These are phyloP conservation scores for Tuber aestivum DNA, from an alignment of 495 filamentous ascomycete species.

Conservation along the genomic window DNA sequence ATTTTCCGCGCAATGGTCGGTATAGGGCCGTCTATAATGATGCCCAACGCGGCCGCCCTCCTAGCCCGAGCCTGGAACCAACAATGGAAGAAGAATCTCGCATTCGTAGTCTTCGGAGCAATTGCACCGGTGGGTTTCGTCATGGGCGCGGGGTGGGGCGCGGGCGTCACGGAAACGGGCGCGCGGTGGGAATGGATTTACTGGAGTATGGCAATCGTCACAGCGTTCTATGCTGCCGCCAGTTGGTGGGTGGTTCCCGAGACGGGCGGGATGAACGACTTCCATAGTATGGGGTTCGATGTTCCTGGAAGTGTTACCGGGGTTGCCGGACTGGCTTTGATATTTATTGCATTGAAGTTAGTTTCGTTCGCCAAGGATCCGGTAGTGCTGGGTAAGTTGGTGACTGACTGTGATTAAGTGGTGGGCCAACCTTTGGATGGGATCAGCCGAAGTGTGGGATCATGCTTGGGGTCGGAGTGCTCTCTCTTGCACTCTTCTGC, in stretches of 20 bases:
- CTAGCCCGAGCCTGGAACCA: conserved; percentile 49
- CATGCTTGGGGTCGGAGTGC: conserved; percentile 53
- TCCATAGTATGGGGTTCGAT: conserved; percentile 47
- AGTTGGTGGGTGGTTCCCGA: conserved; percentile 51
- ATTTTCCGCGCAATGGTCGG: conserved; percentile 58
- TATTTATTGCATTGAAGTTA: conserved; percentile 37
- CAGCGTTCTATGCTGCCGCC: conserved; percentile 44
- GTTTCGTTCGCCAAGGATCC: conserved; percentile 47
- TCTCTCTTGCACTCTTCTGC: conserved; percentile 51
- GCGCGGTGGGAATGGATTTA: conserved; percentile 66
- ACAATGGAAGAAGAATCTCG: conserved; percentile 54
- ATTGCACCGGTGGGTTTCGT: conserved; percentile 54
- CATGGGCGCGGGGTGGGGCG: conserved; percentile 49
- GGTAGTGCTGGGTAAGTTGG: conserved; percentile 43
- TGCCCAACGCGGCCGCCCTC: conserved; percentile 61
- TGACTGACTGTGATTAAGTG: conserved; percentile 45
- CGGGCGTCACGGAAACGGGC: conserved; percentile 50
- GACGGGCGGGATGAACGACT: conserved; percentile 36
- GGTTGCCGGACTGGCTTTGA: conserved; percentile 53
- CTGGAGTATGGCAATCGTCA: conserved; percentile 53
- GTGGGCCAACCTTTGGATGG: conserved; percentile 58
- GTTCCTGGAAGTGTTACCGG: conserved; percentile 50
- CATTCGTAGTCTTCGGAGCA: conserved; percentile 60
- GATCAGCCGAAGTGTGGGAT: conserved; percentile 50
- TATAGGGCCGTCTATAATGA: conserved; percentile 55